Evolutionary conservation across 139 green algal genomes (phyloP), one percentile per base, ranked within the genome.

Genomic region (Chloropicon primus): DNA sequence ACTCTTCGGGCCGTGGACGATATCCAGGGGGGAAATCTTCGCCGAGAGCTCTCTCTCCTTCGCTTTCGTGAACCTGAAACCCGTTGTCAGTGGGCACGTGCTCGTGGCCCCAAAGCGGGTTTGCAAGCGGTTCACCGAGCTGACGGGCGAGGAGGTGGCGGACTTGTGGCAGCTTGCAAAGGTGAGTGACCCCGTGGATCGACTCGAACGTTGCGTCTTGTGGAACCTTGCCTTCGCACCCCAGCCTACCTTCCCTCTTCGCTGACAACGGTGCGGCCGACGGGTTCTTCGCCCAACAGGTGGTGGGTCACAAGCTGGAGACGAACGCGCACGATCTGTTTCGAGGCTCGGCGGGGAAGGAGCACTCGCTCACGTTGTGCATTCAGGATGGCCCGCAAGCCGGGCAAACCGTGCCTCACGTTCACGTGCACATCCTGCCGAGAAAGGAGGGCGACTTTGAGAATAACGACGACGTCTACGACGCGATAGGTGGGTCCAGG

Each of bases 11-110:
- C 89, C 86, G 0, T 89, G 84, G 41, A 81, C 75, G 0, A 91
- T 97, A 2, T 76, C 54, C 22, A 77, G 27, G 0, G 82, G 28
- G 2, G 85, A 98, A 84, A 82, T 96, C 1, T 98, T 98, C 82
- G 82, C 79, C 21, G 72, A 79, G 2, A 91, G 87, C 1, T 26
- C 82, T 0, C 84, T 91, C 1, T 91, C 85, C 22, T 94, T 89
- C 76, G 94, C 91, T 2, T 94, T 98, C 78, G 93, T 98, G 23
- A 98, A 98, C 84, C 81, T 98, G 1, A 97, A 97, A 80, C 94
- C 94, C 0, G 84, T 98, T 1, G 2, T 71, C 72, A 10, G 86
- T 91, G 92, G 93, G 2, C 95, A 99, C 84, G 93, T 99, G 62
- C 85, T 99, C 10, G 81, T 99, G 21, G 90, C 85, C 73, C 86